Percentiles rank a stretch among this genome's conserved stretches.
Evolutionary conservation across 2,329 filamentous ascomycete genomes (phyloP).

Genomic region (Ophidiomyces ophidiicola): DNA sequence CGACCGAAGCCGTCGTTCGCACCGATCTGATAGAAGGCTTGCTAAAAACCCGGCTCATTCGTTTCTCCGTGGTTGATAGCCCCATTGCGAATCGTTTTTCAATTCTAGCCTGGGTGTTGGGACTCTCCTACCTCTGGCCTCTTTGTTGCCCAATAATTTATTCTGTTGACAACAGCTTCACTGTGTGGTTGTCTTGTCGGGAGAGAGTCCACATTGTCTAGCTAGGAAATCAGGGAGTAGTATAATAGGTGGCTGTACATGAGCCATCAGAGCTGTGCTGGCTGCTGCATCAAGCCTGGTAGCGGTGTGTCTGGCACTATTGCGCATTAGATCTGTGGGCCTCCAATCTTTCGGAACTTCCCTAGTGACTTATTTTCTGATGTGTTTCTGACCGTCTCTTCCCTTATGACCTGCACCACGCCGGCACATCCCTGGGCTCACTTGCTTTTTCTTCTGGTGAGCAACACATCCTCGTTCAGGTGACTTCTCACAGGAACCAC

Average conservation of each 20-base stretch:
- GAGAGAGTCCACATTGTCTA: no score
- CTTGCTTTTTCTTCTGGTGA: neutral
- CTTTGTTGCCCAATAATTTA: no score
- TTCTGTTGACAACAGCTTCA: no score
- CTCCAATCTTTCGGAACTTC: slow-evolving; percentile 1
- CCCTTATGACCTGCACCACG: slow-evolving; percentile 1
- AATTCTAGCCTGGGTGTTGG: slow-evolving; percentile 11
- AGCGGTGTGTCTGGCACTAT: slow-evolving; percentile 4
- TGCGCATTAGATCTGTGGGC: slow-evolving; percentile 2
- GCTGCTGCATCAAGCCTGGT: neutral
- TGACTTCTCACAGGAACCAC: neutral
- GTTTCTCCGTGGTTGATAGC: neutral
- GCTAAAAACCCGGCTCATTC: neutral
- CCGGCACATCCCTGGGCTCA: neutral
- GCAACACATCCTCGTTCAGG: neutral
- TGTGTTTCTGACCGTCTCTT: slow-evolving; percentile 5
- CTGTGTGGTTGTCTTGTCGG: no score
- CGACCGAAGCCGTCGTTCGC: slow-evolving; percentile 11
- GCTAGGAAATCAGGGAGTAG: no score
- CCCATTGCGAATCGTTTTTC: neutral
- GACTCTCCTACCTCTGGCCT: no score
- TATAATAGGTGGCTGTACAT: no score
- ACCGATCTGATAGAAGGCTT: neutral
- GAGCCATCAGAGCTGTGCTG: no score
- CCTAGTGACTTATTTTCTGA: slow-evolving; percentile 1